Conservation (phyloP, 805 yeast species). For the Wickerhamomyces bovis region DNA sequence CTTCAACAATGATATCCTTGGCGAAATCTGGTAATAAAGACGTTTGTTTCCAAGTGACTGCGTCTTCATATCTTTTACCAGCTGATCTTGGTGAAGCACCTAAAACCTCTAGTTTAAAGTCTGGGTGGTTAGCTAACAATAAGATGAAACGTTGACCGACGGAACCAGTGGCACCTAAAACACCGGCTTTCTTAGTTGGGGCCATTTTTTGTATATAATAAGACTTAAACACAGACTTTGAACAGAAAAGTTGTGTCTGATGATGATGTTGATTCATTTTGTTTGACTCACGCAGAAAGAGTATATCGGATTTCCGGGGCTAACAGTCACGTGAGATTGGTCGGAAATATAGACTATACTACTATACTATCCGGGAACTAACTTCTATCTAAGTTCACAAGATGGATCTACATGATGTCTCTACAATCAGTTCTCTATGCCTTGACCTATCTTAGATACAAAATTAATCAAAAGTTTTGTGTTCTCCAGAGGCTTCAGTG, state of each 20-base stretch:
- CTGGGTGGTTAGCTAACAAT: conserved; percentile 80
- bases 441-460: background rate
- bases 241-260: background rate
- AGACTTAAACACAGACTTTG: too few species aligned
- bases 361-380: too few species aligned
- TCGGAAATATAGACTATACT: too few species aligned
- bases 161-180: conserved; percentile 95
- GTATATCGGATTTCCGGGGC: background rate
- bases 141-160: conserved; percentile 96
- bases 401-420: too few species aligned
- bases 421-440: background rate
- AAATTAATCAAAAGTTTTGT: conserved; percentile 15
- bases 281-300: too few species aligned
- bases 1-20: conserved; percentile 58
- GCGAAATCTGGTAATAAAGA: conserved; percentile 68
- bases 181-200: conserved; percentile 56
- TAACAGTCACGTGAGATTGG: background rate
- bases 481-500: conserved; percentile 11
- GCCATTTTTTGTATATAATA: conserved; percentile 22
- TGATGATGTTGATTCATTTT: background rate
- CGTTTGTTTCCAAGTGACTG: conserved; percentile 93
- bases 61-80: conserved; percentile 79
- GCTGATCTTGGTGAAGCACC: conserved; percentile 96
- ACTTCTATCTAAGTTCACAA: too few species aligned
- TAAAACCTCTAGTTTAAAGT: conserved; percentile 73